phyloP scores from a whole-genome alignment of 169 alveolate species.

The Cryptosporidium ubiquitum region DNA sequence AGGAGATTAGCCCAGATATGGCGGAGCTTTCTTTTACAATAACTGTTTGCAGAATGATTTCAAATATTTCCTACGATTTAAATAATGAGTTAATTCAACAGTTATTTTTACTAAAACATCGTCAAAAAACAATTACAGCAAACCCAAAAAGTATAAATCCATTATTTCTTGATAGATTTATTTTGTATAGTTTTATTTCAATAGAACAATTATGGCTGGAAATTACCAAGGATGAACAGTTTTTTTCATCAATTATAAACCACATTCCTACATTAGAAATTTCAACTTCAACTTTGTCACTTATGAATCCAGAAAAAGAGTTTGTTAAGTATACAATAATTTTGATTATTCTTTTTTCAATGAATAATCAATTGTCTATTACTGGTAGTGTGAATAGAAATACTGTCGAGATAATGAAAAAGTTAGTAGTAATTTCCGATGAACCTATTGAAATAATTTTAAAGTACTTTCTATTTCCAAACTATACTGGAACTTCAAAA shows the following conservation, averaged over 20 bases:
- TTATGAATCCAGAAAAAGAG: neutral
- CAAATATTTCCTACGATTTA: conserved; percentile 7
- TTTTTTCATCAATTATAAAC: conserved; percentile 14
- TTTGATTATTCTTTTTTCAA: conserved; percentile 9
- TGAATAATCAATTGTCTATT: neutral
- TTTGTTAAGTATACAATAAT: neutral
- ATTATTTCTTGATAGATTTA: conserved; percentile 23
- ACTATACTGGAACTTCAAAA: neutral
- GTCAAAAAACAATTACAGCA: neutral
- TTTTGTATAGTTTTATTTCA: conserved; percentile 49
- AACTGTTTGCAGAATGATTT: conserved; percentile 2
- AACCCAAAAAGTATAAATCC: neutral
- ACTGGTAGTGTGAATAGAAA: conserved; percentile 17
- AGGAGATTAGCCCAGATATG: conserved; percentile 63
- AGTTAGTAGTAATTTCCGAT: neutral
- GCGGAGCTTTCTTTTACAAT: conserved; percentile 66
- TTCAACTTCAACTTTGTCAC: conserved; percentile 8
- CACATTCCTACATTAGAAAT: conserved; percentile 50
- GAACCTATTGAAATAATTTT: neutral
- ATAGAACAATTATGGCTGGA: conserved; percentile 32
- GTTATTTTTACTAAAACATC: neutral
- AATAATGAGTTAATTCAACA: neutral
- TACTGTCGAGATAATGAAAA: conserved; percentile 3
- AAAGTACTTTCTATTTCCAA: neutral
- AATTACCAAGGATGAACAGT: conserved; percentile 23